phyloP scores from a whole-genome alignment of 768 basidiomycete genomes.

The Rhizopogon vulgaris region DNA sequence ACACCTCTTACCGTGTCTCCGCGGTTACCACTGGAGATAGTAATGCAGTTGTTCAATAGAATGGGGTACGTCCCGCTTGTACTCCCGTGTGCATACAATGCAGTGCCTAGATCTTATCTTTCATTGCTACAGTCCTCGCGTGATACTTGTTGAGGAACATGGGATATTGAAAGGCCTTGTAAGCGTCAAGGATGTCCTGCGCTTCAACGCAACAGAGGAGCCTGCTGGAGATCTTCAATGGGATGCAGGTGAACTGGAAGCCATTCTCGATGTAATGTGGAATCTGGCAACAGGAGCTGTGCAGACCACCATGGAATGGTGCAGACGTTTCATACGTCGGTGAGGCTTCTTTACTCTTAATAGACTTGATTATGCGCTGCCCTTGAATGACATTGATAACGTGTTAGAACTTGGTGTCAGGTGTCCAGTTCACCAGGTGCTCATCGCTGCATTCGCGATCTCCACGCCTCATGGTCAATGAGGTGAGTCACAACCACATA shows the following conservation, averaged over 20 bases:
- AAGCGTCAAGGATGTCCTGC: constrained; percentile 93
- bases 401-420: not conserved
- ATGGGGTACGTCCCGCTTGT: constrained; percentile 72
- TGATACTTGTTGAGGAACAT: constrained; percentile 90
- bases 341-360: constrained; percentile 7
- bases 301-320: constrained; percentile 26
- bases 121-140: constrained; percentile 62
- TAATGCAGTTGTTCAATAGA: constrained; percentile 95
- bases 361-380: not conserved
- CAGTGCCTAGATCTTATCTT: not conserved
- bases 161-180: constrained; percentile 81
- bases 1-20: constrained; percentile 92
- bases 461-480: too few species aligned
- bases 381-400: not conserved
- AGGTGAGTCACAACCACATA: too few species aligned
- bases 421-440: too few species aligned
- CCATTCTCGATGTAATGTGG: constrained; percentile 57
- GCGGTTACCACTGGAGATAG: constrained; percentile 89
- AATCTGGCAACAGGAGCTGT: constrained; percentile 38
- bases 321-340: constrained; percentile 15
- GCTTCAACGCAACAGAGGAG: constrained; percentile 67
- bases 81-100: not conserved
- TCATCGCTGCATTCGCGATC: too few species aligned
- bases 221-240: constrained; percentile 47
- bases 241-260: constrained; percentile 63